Evolutionary conservation across 2,329 filamentous ascomycete genomes (phyloP), one percentile per base, ranked within the genome.

Genomic region (Penicillium sp.): DNA sequence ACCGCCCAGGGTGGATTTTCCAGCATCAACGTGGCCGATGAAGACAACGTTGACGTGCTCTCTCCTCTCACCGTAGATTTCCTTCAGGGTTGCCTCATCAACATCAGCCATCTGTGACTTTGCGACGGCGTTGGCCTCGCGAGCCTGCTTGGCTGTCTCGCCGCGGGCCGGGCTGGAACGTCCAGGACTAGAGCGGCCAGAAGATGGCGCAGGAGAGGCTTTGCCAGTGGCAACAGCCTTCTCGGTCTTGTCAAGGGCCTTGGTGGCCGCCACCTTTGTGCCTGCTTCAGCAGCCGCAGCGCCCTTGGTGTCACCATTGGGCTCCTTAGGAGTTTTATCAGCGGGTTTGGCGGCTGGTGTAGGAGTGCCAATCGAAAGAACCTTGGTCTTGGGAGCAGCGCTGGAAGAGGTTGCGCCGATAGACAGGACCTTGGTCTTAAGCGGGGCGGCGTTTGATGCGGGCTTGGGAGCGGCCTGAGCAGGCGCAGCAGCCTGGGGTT

Each of bases 11-110:
- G 94, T 99, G 36, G 91, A 97, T 79, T 99, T 99, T 66, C 94
- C 94, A 48, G 94, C 94, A 79, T 99, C 94, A 67, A 99, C 95
- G 81, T 99, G 94, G 47, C 94, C 93, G 69, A 97, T 89, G 77
- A 97, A 97, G 62, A 97, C 96, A 65, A 99, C 88, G 76, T 99
- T 99, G 68, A 99, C 82, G 66, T 88, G 85, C 70, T 88, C 79
- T 59, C 76, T 76, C 59, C 69, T 91, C 75, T 97, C 97, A 71
- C 94, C 94, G 73, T 80, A 99, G 58, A 99, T 94, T 73, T 97
- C 93, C 74, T 91, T 90, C 57, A 99, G 79, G 0, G 91, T 93
- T 26, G 91, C 79, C 72, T 97, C 79, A 71, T 97, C 85, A 76
- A 90, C 87, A 70, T 90, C 87, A 19, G 87, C 87, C 3, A 83